Percentiles rank a stretch among this genome's conserved stretches.
Evolutionary conservation across 257 asterid species (phyloP).

Genomic region (Coffea canephora): DNA sequence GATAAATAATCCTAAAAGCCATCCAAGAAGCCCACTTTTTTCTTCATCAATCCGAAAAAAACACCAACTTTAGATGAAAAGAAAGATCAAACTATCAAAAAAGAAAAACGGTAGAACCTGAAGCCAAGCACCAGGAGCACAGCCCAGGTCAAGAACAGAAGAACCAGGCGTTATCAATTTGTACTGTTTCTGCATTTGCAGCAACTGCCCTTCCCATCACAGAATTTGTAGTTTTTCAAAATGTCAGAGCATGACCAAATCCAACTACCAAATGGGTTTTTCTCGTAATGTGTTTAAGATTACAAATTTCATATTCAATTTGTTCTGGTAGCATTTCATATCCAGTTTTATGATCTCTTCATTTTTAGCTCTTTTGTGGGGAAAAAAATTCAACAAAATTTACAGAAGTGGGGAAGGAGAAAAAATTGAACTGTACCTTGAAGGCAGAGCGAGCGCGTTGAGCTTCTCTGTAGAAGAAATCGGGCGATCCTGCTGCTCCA

Average conservation of each 20-base stretch:
- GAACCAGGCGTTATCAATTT: slow-evolving; percentile 68
- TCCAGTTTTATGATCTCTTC: no score
- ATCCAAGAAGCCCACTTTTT: not conserved
- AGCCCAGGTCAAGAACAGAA: slow-evolving; percentile 87
- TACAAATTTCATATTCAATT: not conserved
- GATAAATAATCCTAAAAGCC: not conserved
- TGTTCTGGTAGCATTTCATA: not conserved
- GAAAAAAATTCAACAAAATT: not conserved
- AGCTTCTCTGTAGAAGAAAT: slow-evolving; percentile 90
- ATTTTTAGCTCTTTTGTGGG: no score
- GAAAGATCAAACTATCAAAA: not conserved
- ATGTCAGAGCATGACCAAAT: not conserved
- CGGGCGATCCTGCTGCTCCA: slow-evolving; percentile 57
- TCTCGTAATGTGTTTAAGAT: not conserved
- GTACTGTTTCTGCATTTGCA: slow-evolving; percentile 83
- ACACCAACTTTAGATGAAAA: not conserved
- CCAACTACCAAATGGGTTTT: not conserved
- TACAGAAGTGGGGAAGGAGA: not conserved
- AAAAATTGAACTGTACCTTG: slow-evolving; percentile 47
- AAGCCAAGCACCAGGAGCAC: slow-evolving; percentile 99
- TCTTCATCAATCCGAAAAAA: not conserved
- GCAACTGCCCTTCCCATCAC: slow-evolving; percentile 47
- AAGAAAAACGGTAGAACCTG: slow-evolving; percentile 39
- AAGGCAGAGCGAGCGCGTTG: slow-evolving; percentile 97
- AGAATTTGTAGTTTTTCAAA: not conserved